Conservation (phyloP, 768 basidiomycete genomes). For the Agaricus blazei region DNA sequence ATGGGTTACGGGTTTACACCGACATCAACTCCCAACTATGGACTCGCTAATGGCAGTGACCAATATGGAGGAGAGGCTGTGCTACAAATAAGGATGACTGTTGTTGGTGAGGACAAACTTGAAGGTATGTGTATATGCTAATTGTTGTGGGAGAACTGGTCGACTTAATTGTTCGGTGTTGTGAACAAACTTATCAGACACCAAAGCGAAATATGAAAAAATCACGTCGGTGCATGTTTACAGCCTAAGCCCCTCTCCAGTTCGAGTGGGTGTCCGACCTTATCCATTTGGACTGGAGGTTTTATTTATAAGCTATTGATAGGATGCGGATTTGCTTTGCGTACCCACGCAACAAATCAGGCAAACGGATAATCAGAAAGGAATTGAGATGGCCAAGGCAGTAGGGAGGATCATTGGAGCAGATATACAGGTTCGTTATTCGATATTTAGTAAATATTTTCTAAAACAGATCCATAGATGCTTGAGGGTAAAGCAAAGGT, state of each 20-base stretch:
- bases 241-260: constrained; percentile 59
- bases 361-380: constrained; percentile 36
- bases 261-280: constrained; percentile 41
- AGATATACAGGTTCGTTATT: constrained; percentile 37
- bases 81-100: constrained; percentile 40
- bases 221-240: constrained; percentile 64
- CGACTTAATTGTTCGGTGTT: background rate
- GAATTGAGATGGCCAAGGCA: constrained; percentile 29
- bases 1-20: constrained; percentile 29
- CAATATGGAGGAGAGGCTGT: constrained; percentile 25
- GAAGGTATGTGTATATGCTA: constrained; percentile 42
- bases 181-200: constrained; percentile 29
- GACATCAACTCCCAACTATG: constrained; percentile 2
- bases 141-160: background rate
- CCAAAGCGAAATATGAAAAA: constrained; percentile 45
- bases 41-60: constrained; percentile 10
- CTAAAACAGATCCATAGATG: constrained; percentile 14
- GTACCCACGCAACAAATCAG: constrained; percentile 33
- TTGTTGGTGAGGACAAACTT: constrained; percentile 61
- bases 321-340: constrained; percentile 46
- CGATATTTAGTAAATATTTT: background rate
- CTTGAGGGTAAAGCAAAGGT: constrained; percentile 13
- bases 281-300: background rate
- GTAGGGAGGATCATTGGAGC: constrained; percentile 41
- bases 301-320: background rate